A percentile compares a stretch with the other conserved stretches of the same genome.
Conservation (phyloP, 106 monocot genomes). For the Dioscorea zingiberensis region DNA sequence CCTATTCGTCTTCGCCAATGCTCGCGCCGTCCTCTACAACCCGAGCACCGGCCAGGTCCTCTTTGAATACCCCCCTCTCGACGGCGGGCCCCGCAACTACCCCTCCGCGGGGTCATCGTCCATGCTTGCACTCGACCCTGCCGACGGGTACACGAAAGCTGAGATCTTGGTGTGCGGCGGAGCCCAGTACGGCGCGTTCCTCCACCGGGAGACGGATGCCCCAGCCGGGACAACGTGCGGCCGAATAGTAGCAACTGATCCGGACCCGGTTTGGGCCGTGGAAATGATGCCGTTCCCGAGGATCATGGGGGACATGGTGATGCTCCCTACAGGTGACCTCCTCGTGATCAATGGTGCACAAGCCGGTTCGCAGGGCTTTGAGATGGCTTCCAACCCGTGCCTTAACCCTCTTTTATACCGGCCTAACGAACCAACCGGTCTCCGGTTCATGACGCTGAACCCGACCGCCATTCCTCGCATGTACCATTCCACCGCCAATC, state of each 20-base stretch:
- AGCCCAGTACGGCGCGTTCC: slow-evolving; percentile 31
- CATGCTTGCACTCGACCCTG: slow-evolving; percentile 36
- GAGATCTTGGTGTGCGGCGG: slow-evolving; percentile 73
- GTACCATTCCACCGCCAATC: slow-evolving; percentile 66
- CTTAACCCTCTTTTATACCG: slow-evolving; percentile 61
- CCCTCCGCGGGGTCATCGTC: slow-evolving; percentile 70
- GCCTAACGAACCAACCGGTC: slow-evolving; percentile 41
- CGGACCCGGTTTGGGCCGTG: slow-evolving; percentile 28
- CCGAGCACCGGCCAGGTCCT: slow-evolving; percentile 25
- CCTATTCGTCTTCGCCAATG: slow-evolving; percentile 78
- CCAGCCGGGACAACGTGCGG: slow-evolving; percentile 41
- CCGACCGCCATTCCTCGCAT: slow-evolving; percentile 44
- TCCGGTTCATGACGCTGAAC: slow-evolving; percentile 55
- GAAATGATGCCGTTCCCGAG: slow-evolving; percentile 52
- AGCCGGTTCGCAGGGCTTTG: slow-evolving; percentile 55
- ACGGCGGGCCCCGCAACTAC: slow-evolving; percentile 53
- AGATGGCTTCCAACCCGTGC: slow-evolving; percentile 35
- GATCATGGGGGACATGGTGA: slow-evolving; percentile 75
- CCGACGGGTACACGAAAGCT: slow-evolving; percentile 23
- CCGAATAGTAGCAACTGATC: slow-evolving; percentile 36
- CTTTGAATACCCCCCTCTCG: slow-evolving; percentile 40
- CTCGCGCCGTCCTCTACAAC: slow-evolving; percentile 44
- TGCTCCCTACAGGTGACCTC: slow-evolving; percentile 50
- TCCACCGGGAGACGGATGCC: slow-evolving; percentile 23
- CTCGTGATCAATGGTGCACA: slow-evolving; percentile 57